Percentiles rank a stretch among this genome's conserved stretches.
phyloP scores from a whole-genome alignment of 192 early-diverging fungal genomes.

The Dimargaris cristalligena region DNA sequence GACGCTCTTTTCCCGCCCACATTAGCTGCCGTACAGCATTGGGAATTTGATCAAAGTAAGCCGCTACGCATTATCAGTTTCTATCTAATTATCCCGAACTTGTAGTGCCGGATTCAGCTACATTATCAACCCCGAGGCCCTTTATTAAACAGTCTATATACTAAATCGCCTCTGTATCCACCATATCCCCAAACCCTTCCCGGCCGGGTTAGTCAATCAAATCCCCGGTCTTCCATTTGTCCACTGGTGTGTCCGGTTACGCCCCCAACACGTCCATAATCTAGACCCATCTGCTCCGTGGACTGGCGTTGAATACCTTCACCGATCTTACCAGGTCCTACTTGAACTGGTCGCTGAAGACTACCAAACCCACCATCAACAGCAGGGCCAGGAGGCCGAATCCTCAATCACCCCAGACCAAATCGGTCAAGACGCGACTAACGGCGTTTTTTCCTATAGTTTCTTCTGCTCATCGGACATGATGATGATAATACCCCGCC shows the following conservation, averaged over 20 bases:
- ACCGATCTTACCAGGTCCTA: background rate
- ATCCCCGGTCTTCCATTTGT: slow-evolving; percentile 2
- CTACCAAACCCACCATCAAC: no score
- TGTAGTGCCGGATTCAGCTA: no score
- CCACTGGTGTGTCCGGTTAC: slow-evolving; percentile 1
- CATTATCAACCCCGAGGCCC: no score
- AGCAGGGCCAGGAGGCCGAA: no score
- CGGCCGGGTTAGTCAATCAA: background rate
- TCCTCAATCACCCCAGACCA: background rate
- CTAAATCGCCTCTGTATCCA: no score
- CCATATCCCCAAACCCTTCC: no score
- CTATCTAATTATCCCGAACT: no score
- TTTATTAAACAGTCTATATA: no score
- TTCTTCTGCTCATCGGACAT: slow-evolving; percentile 1
- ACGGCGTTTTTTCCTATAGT: slow-evolving; percentile 4
- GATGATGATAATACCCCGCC: slow-evolving; percentile 1
- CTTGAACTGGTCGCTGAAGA: background rate
- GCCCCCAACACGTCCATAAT: background rate
- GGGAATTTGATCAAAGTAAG: slow-evolving; percentile 5
- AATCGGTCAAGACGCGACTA: background rate
- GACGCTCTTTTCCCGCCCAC: slow-evolving; percentile 3
- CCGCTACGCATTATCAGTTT: no score
- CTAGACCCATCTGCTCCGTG: no score
- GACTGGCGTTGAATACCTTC: background rate
- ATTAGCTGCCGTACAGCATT: background rate